Base-by-base conservation (phyloP, 768 basidiomycete species). In the Termitomyces sp. region DNA sequence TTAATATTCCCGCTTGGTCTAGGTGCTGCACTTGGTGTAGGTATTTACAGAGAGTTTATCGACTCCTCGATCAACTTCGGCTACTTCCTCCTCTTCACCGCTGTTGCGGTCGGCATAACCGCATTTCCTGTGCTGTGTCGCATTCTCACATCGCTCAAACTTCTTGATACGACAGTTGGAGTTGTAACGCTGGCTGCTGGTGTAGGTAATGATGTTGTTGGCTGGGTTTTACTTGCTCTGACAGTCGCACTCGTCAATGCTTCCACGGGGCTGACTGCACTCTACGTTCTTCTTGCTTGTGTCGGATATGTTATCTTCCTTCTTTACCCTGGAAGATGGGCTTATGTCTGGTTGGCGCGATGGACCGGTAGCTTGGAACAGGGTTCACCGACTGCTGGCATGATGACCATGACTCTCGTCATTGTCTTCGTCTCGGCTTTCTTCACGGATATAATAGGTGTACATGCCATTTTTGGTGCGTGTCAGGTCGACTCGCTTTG, bases 191-290 rank as follows among this genome's bases (percentile, higher is more conserved):
- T 97, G 7, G 84, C 91, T 1, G 91, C 93, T 0, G 94, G 92
- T 46, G 86, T 94, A 3, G 86, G 87, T 1, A 88, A 90, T 65
- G 87, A 83, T 68, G 78, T 82, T 18, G 72, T 86, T n/a, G 91
- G 89, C 14, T 93, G 92, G 92, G 76, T 92, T 56, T 75, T 96
- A 6, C 79, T 96, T 14, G 92, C 93, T 3, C 73, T 95, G 38
- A 84, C 87, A 0, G 88, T 95, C 20, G 90, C 92, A 0, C 79
- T 96, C 44, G 88, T 92, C 60, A 93, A 92, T 67, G 87, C 93
- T 0, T 77, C 81, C 0, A 76, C 73, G 0, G 92, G 90, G 0
- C 72, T 92, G 16, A 86, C 85, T 0, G 92, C 93, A 0, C 78
- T 95, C 0, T 94, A 85, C 72, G 84, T 94, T 30, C 75, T 96